A percentile compares a stretch with the other conserved stretches of the same genome.
Conservation (phyloP, 306 rosid genomes). For the Mimosa pudica region DNA sequence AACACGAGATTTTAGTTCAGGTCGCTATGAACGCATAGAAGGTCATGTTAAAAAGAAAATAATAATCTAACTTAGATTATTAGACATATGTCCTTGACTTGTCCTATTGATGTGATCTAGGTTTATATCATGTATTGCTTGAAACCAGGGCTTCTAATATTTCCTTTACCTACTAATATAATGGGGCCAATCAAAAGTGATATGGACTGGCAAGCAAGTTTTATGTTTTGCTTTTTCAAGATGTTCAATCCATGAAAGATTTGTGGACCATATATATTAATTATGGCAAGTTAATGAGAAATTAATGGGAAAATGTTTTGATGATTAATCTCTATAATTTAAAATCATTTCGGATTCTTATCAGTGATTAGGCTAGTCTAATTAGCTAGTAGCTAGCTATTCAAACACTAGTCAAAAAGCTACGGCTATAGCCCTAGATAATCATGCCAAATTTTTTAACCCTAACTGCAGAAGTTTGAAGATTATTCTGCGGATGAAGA, state of each 20-base stretch:
- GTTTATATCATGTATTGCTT: neutral
- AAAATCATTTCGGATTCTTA: neutral
- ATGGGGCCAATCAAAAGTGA: neutral
- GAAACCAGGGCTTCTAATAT: neutral
- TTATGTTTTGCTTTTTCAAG: neutral
- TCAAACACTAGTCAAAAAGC: conserved; percentile 42
- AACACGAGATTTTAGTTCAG: too few species aligned
- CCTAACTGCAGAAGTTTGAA: conserved; percentile 25
- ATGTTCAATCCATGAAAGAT: neutral
- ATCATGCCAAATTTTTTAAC: conserved; percentile 14
- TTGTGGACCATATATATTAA: neutral
- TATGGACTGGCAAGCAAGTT: neutral
- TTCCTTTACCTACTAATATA: neutral
- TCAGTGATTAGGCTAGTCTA: conserved; percentile 11
- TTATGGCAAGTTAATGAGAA: neutral
- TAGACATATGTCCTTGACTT: neutral
- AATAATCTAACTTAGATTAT: neutral
- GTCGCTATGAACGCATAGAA: too few species aligned
- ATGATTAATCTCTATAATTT: neutral
- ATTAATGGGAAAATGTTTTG: neutral
- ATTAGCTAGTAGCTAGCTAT: conserved; percentile 10
- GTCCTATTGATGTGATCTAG: neutral
- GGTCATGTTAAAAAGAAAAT: too few species aligned
- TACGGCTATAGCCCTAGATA: conserved; percentile 8
- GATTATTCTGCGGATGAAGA: neutral